A percentile compares a stretch with the other conserved stretches of the same genome.
Conservation (phyloP, 805 yeast species). For the Lachancea kluyveri region DNA sequence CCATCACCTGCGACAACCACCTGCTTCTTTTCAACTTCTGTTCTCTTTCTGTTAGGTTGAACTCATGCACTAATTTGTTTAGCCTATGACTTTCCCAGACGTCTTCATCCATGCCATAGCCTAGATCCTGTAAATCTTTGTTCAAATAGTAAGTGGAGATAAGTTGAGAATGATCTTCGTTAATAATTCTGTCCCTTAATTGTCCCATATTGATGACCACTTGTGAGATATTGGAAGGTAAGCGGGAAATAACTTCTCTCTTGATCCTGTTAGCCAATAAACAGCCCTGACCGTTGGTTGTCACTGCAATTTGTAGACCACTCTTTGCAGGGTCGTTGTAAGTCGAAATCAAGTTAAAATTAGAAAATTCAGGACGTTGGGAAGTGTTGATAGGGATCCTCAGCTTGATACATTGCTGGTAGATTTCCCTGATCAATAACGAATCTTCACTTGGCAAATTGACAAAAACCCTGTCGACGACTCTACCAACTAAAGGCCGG, state of each 20-base stretch:
- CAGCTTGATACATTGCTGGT: conserved; percentile 43
- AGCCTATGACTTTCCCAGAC: conserved; percentile 52
- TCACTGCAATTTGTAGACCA: conserved; percentile 69
- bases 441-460: conserved; percentile 33
- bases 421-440: conserved; percentile 37
- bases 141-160: conserved; percentile 7
- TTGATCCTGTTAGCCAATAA: conserved; percentile 74
- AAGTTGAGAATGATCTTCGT: conserved; percentile 38
- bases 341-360: conserved; percentile 72
- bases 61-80: conserved; percentile 58
- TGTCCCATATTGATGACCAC: conserved; percentile 66
- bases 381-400: conserved; percentile 81
- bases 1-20: conserved; percentile 87
- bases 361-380: conserved; percentile 64
- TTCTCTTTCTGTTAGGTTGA: conserved; percentile 45
- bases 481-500: conserved; percentile 48
- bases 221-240: conserved; percentile 67
- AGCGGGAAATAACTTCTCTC: conserved; percentile 56
- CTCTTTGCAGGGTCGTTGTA: conserved; percentile 52
- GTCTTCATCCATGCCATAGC: conserved; percentile 56
- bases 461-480: conserved; percentile 77
- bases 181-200: conserved; percentile 49
- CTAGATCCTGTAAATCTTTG: conserved; percentile 23
- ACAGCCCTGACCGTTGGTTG: conserved; percentile 88
- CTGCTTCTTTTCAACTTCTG: conserved; percentile 57